Evolutionary conservation across 306 rosid species (phyloP).

Genomic region (Acacia melanoxylon): DNA sequence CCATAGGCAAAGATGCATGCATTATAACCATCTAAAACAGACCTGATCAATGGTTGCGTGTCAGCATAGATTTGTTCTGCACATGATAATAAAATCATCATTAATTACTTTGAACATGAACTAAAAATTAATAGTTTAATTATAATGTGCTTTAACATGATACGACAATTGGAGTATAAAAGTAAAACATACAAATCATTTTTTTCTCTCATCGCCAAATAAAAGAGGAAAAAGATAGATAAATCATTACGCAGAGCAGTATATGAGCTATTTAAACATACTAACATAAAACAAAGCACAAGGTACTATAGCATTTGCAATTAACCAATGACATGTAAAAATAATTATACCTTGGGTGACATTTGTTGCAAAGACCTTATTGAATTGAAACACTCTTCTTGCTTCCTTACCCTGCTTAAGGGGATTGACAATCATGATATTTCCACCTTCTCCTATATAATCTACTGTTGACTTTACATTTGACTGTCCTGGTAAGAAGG

Average conservation of each 20-base stretch:
- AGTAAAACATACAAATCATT: background rate
- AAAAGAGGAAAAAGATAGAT: background rate
- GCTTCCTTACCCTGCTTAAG: constrained; percentile 84
- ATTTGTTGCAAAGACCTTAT: constrained; percentile 80
- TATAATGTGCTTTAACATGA: background rate
- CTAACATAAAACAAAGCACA: background rate
- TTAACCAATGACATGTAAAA: background rate
- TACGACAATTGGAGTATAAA: background rate
- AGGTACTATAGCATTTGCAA: background rate
- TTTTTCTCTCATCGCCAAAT: background rate
- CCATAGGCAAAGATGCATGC: constrained; percentile 97
- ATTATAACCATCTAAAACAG: constrained; percentile 87
- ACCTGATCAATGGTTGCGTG: constrained; percentile 79
- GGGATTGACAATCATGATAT: constrained; percentile 88
- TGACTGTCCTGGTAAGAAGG: constrained; percentile 75
- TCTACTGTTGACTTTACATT: constrained; percentile 75
- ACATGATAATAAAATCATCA: constrained; percentile 28
- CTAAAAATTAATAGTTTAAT: background rate
- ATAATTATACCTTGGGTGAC: constrained; percentile 79
- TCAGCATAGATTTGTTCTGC: constrained; percentile 91
- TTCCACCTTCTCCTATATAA: constrained; percentile 95
- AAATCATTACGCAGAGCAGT: background rate
- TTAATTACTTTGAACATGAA: constrained; percentile 26
- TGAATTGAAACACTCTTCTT: constrained; percentile 85
- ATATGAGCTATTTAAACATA: background rate